Evolutionary conservation across 371 early-diverging fungal species (phyloP).

Genomic region (Furculomyces boomerangus): DNA sequence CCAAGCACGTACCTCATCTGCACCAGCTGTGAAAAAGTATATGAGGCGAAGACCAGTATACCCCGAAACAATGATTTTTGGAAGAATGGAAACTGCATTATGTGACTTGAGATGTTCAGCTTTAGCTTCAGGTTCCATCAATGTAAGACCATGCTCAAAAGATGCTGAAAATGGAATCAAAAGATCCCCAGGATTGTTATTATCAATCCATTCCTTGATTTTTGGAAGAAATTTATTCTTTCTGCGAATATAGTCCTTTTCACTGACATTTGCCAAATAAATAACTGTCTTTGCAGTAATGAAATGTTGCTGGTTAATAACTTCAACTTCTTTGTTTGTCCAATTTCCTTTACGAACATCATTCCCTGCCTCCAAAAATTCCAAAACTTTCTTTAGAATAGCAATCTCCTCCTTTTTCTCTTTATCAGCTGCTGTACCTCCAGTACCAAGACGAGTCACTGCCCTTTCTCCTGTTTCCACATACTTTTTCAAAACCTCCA

Average conservation of each 20-base stretch:
- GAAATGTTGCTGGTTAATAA: constrained; percentile 79
- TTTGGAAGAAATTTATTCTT: constrained; percentile 83
- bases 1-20: constrained; percentile 91
- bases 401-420: constrained; percentile 76
- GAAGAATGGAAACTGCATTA: constrained; percentile 45
- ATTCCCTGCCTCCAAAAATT: constrained; percentile 55
- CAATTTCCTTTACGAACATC: constrained; percentile 80
- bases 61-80: constrained; percentile 85
- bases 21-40: constrained; percentile 96
- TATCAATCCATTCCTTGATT: constrained; percentile 85
- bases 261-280: constrained; percentile 88
- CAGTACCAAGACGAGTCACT: constrained; percentile 46
- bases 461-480: constrained; percentile 36
- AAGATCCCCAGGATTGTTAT: constrained; percentile 65
- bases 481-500: constrained; percentile 62
- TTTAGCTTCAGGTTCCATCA: constrained; percentile 16
- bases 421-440: constrained; percentile 68
- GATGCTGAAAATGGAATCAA: constrained; percentile 83
- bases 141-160: constrained; percentile 34
- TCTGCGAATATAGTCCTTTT: constrained; percentile 71
- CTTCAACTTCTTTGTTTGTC: constrained; percentile 79
- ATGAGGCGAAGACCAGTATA: constrained; percentile 77
- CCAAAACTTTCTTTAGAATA: constrained; percentile 48
- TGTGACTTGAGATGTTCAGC: constrained; percentile 38
- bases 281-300: constrained; percentile 97